Percentiles rank a stretch among this genome's conserved stretches.
Conservation (phyloP, 352 stramenopile genomes). For the Plasmopara viticola region DNA sequence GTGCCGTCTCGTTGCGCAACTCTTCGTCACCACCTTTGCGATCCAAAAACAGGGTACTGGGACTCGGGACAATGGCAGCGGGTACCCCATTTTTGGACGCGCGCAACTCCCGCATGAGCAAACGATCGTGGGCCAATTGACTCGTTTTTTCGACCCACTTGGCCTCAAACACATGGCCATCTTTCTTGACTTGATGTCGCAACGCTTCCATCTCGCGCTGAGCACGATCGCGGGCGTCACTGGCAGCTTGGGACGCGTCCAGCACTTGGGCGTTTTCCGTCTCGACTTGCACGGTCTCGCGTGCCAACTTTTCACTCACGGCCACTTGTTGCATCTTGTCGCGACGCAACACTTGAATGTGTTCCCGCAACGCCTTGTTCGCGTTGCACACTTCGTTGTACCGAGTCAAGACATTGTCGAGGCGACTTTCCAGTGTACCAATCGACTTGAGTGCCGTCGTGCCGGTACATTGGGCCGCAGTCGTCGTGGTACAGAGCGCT, state of each 20-base stretch:
- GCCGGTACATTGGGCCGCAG: constrained; percentile 36
- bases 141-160: constrained; percentile 82
- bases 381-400: constrained; percentile 81
- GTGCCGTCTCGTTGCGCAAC: constrained; percentile 67
- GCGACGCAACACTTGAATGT: constrained; percentile 71
- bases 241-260: constrained; percentile 69
- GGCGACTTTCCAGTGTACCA: constrained; percentile 69
- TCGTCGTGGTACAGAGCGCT: constrained; percentile 40
- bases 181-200: constrained; percentile 64
- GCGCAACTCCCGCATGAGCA: constrained; percentile 50
- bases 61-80: constrained; percentile 10
- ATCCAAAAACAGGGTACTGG: constrained; percentile 39
- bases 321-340: constrained; percentile 76
- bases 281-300: constrained; percentile 81
- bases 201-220: constrained; percentile 77
- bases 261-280: constrained; percentile 74
- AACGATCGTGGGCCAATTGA: constrained; percentile 78
- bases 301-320: constrained; percentile 73
- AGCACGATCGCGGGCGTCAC: constrained; percentile 78
- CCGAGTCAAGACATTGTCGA: constrained; percentile 79
- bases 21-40: constrained; percentile 63
- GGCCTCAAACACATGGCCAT: constrained; percentile 77
- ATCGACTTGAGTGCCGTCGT: constrained; percentile 58
- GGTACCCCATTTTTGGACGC: neutral
- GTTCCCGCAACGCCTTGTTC: constrained; percentile 75